These are phyloP conservation scores for Yamadazyma songkhlaensis DNA, from an alignment of 1,139 yeast species.

Conservation along the genomic window DNA sequence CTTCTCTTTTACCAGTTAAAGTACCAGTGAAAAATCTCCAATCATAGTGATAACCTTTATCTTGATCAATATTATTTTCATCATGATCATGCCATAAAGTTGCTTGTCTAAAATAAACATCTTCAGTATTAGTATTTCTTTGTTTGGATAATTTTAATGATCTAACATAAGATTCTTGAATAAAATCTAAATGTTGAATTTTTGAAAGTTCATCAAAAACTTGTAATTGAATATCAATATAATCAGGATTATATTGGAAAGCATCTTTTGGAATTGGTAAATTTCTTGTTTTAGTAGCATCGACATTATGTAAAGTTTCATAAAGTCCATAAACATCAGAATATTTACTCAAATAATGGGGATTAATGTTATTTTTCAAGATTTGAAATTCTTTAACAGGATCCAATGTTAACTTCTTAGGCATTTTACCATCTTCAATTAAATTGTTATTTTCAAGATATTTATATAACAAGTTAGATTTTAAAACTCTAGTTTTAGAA, in stretches of 20 bases:
- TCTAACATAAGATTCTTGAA: conserved; percentile 18
- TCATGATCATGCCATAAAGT: conserved; percentile 15
- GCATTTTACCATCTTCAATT: conserved; percentile 8
- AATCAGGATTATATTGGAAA: conserved; percentile 18
- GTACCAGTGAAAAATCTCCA: conserved; percentile 64
- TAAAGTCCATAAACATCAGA: conserved; percentile 21
- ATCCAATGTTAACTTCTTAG: conserved; percentile 14
- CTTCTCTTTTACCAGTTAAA: conserved; percentile 14
- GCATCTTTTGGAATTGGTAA: conserved; percentile 16
- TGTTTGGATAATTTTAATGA: conserved; percentile 20
- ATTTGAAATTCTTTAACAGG: conserved; percentile 18
- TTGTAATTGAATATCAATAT: conserved; percentile 16
- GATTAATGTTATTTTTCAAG: conserved; percentile 11
- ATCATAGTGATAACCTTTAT: conserved; percentile 60
- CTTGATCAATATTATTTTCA: conserved; percentile 14
- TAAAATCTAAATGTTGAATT: conserved; percentile 6
- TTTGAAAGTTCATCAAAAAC: conserved; percentile 13
- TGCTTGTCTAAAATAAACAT: conserved; percentile 22
- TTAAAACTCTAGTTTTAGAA: conserved; percentile 20
- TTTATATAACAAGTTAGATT: conserved; percentile 22
- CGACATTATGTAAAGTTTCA: conserved; percentile 13
- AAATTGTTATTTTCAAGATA: conserved; percentile 17
- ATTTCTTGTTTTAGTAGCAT: conserved; percentile 8
- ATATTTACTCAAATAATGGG: conserved; percentile 9
- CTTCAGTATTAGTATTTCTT: conserved; percentile 17